Conservation (phyloP, 352 stramenopile species). For the Phytophthora cryptogea region DNA sequence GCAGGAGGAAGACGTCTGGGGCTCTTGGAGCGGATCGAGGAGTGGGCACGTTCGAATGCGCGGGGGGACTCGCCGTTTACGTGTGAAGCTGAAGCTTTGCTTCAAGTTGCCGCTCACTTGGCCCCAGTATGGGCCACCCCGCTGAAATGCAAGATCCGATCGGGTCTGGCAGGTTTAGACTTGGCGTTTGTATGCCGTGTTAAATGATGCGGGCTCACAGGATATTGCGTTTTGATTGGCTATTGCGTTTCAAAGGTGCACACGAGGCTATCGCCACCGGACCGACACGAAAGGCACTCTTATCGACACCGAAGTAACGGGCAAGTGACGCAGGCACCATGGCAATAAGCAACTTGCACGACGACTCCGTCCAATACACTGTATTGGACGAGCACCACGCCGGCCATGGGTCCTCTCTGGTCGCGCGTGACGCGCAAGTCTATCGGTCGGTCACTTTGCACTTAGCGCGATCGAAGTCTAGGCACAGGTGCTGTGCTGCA, state of each 20-base stretch:
- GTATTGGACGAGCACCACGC: slow-evolving; percentile 17
- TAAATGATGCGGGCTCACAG: slow-evolving; percentile 16
- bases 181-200: slow-evolving; percentile 9
- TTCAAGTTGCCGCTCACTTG: slow-evolving; percentile 36
- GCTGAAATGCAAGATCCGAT: slow-evolving; percentile 39
- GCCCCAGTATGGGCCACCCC: slow-evolving; percentile 13
- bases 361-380: slow-evolving; percentile 8
- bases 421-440: slow-evolving; percentile 7
- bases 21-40: slow-evolving; percentile 18
- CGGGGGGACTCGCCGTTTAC: slow-evolving; percentile 42
- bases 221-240: slow-evolving; percentile 16
- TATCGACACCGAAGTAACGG: neutral
- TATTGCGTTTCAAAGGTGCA: slow-evolving; percentile 31
- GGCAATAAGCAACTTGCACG: neutral
- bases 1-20: slow-evolving; percentile 12
- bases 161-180: neutral
- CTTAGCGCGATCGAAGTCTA: slow-evolving; percentile 6
- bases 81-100: slow-evolving; percentile 29
- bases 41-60: slow-evolving; percentile 43
- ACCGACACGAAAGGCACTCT: neutral
- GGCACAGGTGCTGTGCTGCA: neutral
- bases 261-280: neutral
- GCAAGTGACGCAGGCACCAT: slow-evolving; percentile 5
- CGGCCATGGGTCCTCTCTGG: neutral
- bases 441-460: slow-evolving; percentile 4